Evolutionary conservation across 495 filamentous ascomycete genomes (phyloP).

Genomic region (Sabuloglossum arenarium): DNA sequence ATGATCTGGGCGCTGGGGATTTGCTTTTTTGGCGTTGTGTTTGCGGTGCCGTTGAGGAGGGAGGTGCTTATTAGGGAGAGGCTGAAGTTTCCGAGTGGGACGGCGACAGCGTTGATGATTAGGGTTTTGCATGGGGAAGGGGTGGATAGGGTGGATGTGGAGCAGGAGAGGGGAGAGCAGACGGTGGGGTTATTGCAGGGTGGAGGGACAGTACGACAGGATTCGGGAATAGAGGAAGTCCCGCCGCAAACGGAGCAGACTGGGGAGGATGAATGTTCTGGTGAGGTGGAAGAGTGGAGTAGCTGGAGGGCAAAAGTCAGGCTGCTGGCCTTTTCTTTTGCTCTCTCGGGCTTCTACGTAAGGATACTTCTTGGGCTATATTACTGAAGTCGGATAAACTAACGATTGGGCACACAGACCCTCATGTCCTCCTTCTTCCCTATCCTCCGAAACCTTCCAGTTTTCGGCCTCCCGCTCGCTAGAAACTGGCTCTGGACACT

Average conservation of each 20-base stretch:
- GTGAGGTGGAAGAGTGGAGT: not conserved
- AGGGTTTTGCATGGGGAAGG: slow-evolving; percentile 55
- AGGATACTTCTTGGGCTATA: not conserved
- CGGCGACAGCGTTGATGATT: slow-evolving; percentile 87
- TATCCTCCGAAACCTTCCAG: slow-evolving; percentile 57
- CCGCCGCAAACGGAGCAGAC: not conserved
- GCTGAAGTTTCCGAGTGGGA: slow-evolving; percentile 83
- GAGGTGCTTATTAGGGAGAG: slow-evolving; percentile 88
- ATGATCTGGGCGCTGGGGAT: slow-evolving; percentile 80
- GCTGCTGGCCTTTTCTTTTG: slow-evolving; percentile 29
- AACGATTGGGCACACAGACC: slow-evolving; percentile 27
- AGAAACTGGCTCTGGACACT: slow-evolving; percentile 83
- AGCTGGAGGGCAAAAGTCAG: slow-evolving; percentile 3
- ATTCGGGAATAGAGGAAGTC: not conserved
- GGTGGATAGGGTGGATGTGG: not conserved
- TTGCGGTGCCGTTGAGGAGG: slow-evolving; percentile 69
- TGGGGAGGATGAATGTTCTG: not conserved
- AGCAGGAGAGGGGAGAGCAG: slow-evolving; percentile 13
- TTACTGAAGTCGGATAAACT: not conserved
- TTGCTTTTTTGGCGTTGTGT: slow-evolving; percentile 89
- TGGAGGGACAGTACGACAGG: not conserved
- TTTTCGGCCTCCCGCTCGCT: slow-evolving; percentile 59
- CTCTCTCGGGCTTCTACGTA: slow-evolving; percentile 29
- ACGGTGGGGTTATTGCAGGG: slow-evolving; percentile 9
- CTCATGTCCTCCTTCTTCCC: slow-evolving; percentile 87